A percentile compares a stretch with the other conserved stretches of the same genome.
Evolutionary conservation across 2,329 filamentous ascomycete species (phyloP).

Genomic region (Fusarium nanum): DNA sequence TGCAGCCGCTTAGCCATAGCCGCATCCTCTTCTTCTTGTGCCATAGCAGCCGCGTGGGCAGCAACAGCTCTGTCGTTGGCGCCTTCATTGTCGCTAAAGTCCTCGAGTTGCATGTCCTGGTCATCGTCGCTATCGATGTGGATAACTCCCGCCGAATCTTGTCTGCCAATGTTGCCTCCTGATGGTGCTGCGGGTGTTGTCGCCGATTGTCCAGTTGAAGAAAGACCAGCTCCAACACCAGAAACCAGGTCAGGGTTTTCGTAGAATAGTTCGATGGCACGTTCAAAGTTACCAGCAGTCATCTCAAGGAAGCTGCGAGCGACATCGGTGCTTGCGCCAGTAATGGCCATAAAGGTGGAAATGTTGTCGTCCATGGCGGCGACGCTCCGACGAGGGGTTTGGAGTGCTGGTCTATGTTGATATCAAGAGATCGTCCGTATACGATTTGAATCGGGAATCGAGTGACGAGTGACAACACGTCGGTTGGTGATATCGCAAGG

Average conservation of each 20-base stretch:
- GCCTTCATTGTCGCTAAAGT: conserved; percentile 54
- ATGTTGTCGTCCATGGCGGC: conserved; percentile 76
- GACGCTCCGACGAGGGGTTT: conserved; percentile 8
- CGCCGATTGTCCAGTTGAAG: conserved; percentile 30
- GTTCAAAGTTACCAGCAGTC: conserved; percentile 84
- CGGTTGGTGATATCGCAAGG: conserved; percentile 22
- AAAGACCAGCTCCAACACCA: conserved; percentile 51
- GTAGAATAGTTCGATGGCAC: conserved; percentile 90
- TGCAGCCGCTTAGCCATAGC: conserved; percentile 92
- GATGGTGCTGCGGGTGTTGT: conserved; percentile 42
- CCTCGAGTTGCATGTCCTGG: conserved; percentile 55
- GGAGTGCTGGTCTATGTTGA: background rate
- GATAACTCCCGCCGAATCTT: conserved; percentile 62
- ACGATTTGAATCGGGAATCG: background rate
- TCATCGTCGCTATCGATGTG: conserved; percentile 65
- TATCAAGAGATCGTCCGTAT: background rate
- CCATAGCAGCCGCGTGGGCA: conserved; percentile 57
- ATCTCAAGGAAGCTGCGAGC: conserved; percentile 87
- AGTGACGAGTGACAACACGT: background rate
- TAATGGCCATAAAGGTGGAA: conserved; percentile 83
- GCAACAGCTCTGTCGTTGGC: conserved; percentile 56
- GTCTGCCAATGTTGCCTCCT: conserved; percentile 46
- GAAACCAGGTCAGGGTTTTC: conserved; percentile 80
- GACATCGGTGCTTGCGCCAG: conserved; percentile 76
- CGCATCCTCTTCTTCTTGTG: conserved; percentile 85